Evolutionary conservation across 2,329 filamentous ascomycete genomes (phyloP), one percentile per base, ranked within the genome.

Genomic region (Geoglossum cookeanum): DNA sequence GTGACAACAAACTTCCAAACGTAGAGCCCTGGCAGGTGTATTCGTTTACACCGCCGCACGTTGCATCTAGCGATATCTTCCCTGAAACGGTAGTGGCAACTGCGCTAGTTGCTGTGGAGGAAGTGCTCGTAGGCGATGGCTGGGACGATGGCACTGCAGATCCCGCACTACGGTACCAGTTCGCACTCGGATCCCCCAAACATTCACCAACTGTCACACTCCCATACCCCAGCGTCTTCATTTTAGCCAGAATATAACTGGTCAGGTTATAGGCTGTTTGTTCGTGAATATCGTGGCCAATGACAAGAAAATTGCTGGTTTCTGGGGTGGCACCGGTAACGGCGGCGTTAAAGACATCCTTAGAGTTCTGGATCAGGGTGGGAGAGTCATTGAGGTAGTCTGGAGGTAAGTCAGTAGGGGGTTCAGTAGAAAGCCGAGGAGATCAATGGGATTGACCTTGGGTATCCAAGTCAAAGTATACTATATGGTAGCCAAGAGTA

Each of bases 391-490:
- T 73, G 63, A 80, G 75, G 72, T 80, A 82, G 67, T 83, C 48
- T 52, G 29, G 11, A 15, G 6, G 22, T n/a, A 15, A 32, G 11
- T 32, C 13, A 6, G n/a, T 52, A 52, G 5, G 27, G 29, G 29
- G 27, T 33, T 33, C n/a, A 29, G 11, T 15, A 15, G 29, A 29
- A 13, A 33, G 15, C 1, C 15, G 7, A 15, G 15, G 13, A 22
- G 29, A 13, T n/a, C n/a, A n/a, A 9, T 8, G 9, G 15, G 3
- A 53, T 32, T 15, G n/a, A 37, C 49, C 80, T 55, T 78, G 75
- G 1, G 78, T 74, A 64, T 83, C 79, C 54, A 83, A 69, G 60
- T 82, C 76, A 63, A 80, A 73, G 62, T 78, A 81, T 63, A 78
- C 75, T 63, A 81, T 73, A 64, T 79, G 78, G 70, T 80, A 81